Percentiles rank a stretch among this genome's conserved stretches.
These are phyloP conservation scores for Chlorella sorokiniana DNA, from an alignment of 139 green algal genomes.

Conservation along the genomic window DNA sequence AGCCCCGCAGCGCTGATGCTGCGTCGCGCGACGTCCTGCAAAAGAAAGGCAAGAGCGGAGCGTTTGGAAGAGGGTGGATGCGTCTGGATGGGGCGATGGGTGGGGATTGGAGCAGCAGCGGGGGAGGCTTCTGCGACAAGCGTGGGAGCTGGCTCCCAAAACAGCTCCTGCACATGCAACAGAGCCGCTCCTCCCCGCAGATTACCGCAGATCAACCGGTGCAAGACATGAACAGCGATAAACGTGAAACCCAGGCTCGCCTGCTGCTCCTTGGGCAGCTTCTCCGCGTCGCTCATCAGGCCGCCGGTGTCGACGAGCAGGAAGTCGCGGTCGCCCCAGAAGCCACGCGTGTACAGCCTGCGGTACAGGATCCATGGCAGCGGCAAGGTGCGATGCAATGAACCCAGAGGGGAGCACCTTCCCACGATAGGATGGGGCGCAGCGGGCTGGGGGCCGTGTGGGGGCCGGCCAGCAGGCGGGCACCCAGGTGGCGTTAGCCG, in stretches of 20 bases:
- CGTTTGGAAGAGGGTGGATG: no score
- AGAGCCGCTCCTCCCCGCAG: no score
- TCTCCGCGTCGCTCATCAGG: slow-evolving; percentile 79
- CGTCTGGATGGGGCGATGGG: no score
- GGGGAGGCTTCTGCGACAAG: no score
- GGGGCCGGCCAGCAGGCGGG: no score
- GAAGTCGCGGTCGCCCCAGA: slow-evolving; percentile 92
- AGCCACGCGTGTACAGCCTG: slow-evolving; percentile 87
- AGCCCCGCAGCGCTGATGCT: slow-evolving; percentile 70
- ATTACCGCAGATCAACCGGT: not conserved
- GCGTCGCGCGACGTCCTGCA: slow-evolving; percentile 5
- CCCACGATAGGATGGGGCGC: no score
- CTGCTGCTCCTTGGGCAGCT: slow-evolving; percentile 65
- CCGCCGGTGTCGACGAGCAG: slow-evolving; percentile 96
- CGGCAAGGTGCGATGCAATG: not conserved
- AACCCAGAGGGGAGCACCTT: no score
- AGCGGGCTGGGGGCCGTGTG: no score
- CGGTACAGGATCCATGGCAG: not conserved
- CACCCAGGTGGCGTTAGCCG: no score
- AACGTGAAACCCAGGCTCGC: not conserved
- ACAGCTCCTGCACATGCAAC: no score
- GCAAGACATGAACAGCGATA: not conserved
- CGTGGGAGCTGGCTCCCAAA: no score
- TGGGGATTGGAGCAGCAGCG: no score
- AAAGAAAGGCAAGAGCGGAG: not conserved